These are phyloP conservation scores for Quercus lobata DNA, from an alignment of 331 rosid genomes.

Conservation along the genomic window DNA sequence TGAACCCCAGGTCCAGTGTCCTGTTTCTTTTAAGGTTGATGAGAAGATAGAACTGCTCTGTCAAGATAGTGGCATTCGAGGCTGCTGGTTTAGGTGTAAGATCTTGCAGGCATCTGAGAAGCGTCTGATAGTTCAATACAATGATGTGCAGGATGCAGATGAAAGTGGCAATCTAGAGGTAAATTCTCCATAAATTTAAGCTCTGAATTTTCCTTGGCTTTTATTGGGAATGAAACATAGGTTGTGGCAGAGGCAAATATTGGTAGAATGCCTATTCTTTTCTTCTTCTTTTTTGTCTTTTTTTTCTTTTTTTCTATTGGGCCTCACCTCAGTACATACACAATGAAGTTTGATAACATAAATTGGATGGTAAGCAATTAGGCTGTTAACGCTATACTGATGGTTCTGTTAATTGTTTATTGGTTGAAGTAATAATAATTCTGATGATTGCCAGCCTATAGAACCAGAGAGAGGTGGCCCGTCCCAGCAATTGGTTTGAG, in stretches of 20 bases:
- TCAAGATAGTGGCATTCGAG: slow-evolving; percentile 85
- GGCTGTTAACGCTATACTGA: neutral
- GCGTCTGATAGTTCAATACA: slow-evolving; percentile 60
- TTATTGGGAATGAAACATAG: neutral
- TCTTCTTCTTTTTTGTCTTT: too few relatives aligned
- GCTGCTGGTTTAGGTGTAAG: slow-evolving; percentile 88
- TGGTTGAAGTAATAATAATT: neutral
- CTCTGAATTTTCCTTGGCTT: slow-evolving; percentile 9
- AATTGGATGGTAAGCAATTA: neutral
- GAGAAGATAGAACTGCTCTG: slow-evolving; percentile 62
- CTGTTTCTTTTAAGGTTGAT: slow-evolving; percentile 42
- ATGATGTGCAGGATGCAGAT: slow-evolving; percentile 54
- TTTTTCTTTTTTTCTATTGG: neutral
- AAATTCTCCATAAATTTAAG: slow-evolving; percentile 1
- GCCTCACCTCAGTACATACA: neutral
- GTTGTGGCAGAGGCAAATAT: neutral
- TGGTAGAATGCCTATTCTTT: neutral
- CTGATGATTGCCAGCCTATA: neutral
- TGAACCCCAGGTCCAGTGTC: slow-evolving; percentile 27
- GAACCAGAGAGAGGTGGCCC: neutral
- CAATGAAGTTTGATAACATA: neutral
- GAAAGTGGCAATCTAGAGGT: slow-evolving; percentile 62
- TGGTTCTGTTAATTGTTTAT: neutral
- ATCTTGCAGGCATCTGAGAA: slow-evolving; percentile 44
- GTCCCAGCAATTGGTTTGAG: neutral